Conservation (phyloP, 306 rosid species). For the Crotalaria pallida region DNA sequence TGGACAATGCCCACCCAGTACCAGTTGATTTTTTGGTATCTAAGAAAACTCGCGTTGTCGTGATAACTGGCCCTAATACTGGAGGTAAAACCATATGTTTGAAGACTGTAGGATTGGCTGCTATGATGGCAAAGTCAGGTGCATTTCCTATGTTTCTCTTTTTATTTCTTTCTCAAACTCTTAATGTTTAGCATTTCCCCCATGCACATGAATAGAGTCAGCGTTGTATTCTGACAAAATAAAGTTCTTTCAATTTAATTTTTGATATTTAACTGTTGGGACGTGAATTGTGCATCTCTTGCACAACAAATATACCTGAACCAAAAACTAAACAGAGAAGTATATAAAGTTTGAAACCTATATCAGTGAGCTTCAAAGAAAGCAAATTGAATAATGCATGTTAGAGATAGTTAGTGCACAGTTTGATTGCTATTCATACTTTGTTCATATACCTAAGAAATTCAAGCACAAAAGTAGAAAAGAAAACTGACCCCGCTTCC, state of each 20-base stretch:
- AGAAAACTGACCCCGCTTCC: background rate
- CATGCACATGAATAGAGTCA: slow-evolving; percentile 10
- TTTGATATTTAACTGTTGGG: background rate
- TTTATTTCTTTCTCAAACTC: background rate
- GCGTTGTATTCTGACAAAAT: background rate
- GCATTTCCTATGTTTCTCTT: background rate
- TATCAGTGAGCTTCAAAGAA: background rate
- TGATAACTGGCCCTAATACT: slow-evolving; percentile 93
- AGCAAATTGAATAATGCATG: background rate
- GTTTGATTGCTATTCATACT: background rate
- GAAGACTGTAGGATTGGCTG: slow-evolving; percentile 91
- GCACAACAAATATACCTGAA: background rate
- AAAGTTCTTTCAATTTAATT: background rate
- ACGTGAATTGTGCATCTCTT: background rate
- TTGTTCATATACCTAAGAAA: background rate
- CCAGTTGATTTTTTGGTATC: slow-evolving; percentile 79
- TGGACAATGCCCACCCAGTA: slow-evolving; percentile 55
- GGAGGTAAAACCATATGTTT: slow-evolving; percentile 95
- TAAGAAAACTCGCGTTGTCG: slow-evolving; percentile 61
- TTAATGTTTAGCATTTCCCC: background rate
- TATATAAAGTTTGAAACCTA: background rate
- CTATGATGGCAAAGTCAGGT: slow-evolving; percentile 99
- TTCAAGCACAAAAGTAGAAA: background rate
- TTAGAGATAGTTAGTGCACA: too few relatives aligned
- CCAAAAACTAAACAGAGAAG: background rate